Conservation (phyloP, 768 basidiomycete genomes). For the Macrolepiota albuminosa region DNA sequence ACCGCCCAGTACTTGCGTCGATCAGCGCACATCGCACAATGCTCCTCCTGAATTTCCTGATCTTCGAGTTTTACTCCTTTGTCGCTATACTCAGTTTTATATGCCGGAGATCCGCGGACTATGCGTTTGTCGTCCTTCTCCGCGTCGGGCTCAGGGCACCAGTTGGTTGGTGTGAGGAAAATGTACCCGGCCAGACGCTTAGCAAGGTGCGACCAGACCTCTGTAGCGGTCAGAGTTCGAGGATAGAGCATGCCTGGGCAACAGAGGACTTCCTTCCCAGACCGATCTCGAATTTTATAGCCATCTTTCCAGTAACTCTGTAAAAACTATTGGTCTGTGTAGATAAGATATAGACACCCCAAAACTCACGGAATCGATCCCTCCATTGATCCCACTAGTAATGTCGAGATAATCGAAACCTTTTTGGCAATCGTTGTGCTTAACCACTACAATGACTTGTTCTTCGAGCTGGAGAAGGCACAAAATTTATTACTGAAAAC, state of each 20-base stretch:
- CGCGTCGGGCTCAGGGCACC: too few species aligned
- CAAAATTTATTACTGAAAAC: not conserved
- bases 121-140: too few species aligned
- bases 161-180: too few species aligned
- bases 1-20: constrained; percentile 13
- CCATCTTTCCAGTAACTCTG: constrained; percentile 14
- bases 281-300: constrained; percentile 5
- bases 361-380: constrained; percentile 8
- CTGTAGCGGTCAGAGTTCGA: too few species aligned
- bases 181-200: too few species aligned
- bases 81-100: too few species aligned
- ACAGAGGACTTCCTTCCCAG: not conserved
- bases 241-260: too few species aligned
- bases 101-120: too few species aligned
- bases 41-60: too few species aligned
- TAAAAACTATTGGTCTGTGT: not conserved
- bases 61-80: too few species aligned
- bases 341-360: not conserved
- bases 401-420: constrained; percentile 12
- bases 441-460: constrained; percentile 6
- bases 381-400: constrained; percentile 8
- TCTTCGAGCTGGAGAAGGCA: constrained; percentile 7
- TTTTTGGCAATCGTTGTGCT: not conserved
- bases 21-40: not conserved
- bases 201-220: too few species aligned